phyloP scores from a whole-genome alignment of 805 yeast species.

The Zygosaccharomyces rouxii region DNA sequence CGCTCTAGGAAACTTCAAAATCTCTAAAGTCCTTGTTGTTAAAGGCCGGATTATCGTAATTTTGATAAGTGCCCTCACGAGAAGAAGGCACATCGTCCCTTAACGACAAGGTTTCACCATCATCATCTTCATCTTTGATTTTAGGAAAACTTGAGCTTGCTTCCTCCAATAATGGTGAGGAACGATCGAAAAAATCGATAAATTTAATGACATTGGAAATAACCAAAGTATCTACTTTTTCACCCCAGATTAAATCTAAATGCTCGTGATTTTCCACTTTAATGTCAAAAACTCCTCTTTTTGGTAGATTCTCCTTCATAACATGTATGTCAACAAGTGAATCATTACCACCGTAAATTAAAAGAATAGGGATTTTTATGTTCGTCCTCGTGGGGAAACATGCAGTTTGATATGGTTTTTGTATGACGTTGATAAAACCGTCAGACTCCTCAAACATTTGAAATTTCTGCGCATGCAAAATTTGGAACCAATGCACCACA shows the following conservation, averaged over 20 bases:
- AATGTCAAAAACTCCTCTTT: conserved; percentile 42
- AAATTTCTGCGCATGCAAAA: conserved; percentile 67
- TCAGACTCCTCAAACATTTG: conserved; percentile 81
- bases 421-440: conserved; percentile 36
- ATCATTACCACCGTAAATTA: conserved; percentile 77
- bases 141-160: conserved; percentile 1
- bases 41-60: neutral
- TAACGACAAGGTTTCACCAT: conserved; percentile 7
- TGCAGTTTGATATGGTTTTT: conserved; percentile 36
- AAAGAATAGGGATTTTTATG: conserved; percentile 64
- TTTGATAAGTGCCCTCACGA: neutral
- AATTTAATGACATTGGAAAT: conserved; percentile 41
- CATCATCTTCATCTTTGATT: conserved; percentile 7
- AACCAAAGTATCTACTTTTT: conserved; percentile 49
- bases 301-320: conserved; percentile 66
- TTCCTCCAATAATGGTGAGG: conserved; percentile 4
- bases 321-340: conserved; percentile 82
- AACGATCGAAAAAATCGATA: conserved; percentile 30
- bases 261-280: conserved; percentile 78
- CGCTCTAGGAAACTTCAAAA: neutral
- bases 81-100: conserved; percentile 1
- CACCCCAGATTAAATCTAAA: conserved; percentile 86
- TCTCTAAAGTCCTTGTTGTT: neutral
- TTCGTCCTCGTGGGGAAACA: conserved; percentile 57
- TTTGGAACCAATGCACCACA: conserved; percentile 96